Percentiles rank a stretch among this genome's conserved stretches.
These are phyloP conservation scores for Chlamydomonas incerta DNA, from an alignment of 139 green algal species.

Conservation along the genomic window DNA sequence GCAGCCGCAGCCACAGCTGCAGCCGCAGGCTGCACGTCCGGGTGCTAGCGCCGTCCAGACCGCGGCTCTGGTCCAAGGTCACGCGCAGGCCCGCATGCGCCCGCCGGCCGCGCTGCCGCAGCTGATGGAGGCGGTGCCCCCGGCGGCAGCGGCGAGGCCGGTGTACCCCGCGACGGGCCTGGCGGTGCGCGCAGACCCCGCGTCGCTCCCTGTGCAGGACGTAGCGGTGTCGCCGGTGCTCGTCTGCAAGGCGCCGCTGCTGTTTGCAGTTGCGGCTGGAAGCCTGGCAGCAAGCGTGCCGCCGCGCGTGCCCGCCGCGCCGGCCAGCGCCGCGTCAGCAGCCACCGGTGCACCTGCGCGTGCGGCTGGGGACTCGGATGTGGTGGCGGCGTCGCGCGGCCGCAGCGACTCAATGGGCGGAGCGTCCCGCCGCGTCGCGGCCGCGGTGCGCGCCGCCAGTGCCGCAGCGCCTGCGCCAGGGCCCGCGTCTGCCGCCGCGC, in stretches of 20 bases:
- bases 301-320: neutral
- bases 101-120: neutral
- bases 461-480: too few species aligned
- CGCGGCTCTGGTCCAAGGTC: neutral
- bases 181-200: conserved; percentile 14
- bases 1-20: neutral
- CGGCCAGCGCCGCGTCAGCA: too few species aligned
- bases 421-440: too few species aligned
- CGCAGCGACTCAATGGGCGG: too few species aligned
- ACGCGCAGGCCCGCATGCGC: neutral
- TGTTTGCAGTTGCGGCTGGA: neutral
- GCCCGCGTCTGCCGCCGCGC: too few species aligned
- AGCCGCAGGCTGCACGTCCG: neutral
- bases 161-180: neutral
- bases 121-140: too few species aligned
- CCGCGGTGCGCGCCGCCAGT: too few species aligned
- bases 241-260: conserved; percentile 35
- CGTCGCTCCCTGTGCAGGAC: neutral
- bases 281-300: conserved; percentile 9
- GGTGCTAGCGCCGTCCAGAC: too few species aligned
- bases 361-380: too few species aligned
- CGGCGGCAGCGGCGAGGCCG: too few species aligned
- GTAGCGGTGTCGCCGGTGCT: conserved; percentile 29
- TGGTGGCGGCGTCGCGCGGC: too few species aligned
- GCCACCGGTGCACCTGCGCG: too few species aligned